Evolutionary conservation across 352 stramenopile genomes (phyloP), one percentile per base, ranked within the genome.

Genomic region (Globisporangium solare): DNA sequence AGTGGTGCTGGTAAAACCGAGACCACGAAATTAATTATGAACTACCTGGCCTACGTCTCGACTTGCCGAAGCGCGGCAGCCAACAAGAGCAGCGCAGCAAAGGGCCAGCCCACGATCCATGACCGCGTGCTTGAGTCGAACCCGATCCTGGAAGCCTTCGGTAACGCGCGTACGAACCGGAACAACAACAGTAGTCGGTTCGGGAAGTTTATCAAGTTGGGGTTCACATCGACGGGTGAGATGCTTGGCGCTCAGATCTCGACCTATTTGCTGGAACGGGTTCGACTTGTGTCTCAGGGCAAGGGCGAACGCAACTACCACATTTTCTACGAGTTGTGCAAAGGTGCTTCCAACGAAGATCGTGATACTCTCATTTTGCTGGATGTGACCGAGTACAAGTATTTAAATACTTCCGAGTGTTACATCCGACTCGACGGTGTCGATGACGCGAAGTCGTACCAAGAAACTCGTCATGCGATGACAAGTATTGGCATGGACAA

Each of bases 141-240:
- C 56, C 92, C 93, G 54, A 97, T 98, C 59, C 67, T 98, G 2
- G 95, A 98, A 68, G 88, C 92, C 7, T 98, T 98, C 56, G 95
- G 95, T 10, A 98, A 98, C 67, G 93, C 93, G 31, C 76, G 88
- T 24, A 98, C 95, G 4, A 92, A 96, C n/a, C 80, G 92, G 47
- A 98, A 98, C 74, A 96, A 99, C 73, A 99, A 99, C 73, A 97
- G 77, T 11, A 95, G 76, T 71, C 86, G 95, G 12, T 98, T 98
- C 66, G 95, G 95, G 53, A 98, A 98, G 67, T 98, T 97, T 60
- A 98, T 98, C 64, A 92, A 98, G 55, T 86, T 98, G 39, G 79
- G 88, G 3, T 98, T 98, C 58, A 76, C 73, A 0, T 60, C 67
- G 0, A 76, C 58, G 0, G 86, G 86, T n/a, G 74, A 90, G 64